Evolutionary conservation across 129 eudicot species (phyloP).

Genomic region (Apium graveolens): DNA sequence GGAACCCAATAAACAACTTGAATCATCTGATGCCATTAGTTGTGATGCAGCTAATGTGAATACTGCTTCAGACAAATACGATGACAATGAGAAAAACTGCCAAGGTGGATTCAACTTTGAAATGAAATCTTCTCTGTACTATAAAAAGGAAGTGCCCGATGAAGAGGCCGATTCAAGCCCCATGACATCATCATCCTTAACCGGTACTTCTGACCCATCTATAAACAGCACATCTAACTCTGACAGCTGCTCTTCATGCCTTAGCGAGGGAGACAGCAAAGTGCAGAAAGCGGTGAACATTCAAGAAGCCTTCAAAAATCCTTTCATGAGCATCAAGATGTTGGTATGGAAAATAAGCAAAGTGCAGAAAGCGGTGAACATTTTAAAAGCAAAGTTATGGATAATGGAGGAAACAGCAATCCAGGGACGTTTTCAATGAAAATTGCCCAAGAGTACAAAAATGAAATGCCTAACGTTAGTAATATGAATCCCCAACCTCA

Average conservation of each 20-base stretch:
- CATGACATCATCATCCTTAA: slow-evolving; percentile 21
- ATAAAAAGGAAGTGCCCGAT: not conserved
- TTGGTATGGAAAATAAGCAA: slow-evolving; percentile 14
- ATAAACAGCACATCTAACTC: slow-evolving; percentile 49
- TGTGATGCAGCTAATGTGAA: slow-evolving; percentile 18
- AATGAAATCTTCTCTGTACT: slow-evolving; percentile 11
- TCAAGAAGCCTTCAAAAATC: slow-evolving; percentile 26
- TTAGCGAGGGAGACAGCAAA: slow-evolving; percentile 77
- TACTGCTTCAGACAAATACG: slow-evolving; percentile 22
- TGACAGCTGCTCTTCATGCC: slow-evolving; percentile 72
- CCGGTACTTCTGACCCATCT: slow-evolving; percentile 7
- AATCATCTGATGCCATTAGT: slow-evolving; percentile 23
- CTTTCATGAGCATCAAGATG: slow-evolving; percentile 20
- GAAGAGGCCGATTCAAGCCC: slow-evolving; percentile 20
- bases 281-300: slow-evolving; percentile 50
- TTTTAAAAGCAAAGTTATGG: not conserved
- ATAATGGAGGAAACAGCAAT: slow-evolving; percentile 6
- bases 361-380: slow-evolving; percentile 14
- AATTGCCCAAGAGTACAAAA: slow-evolving; percentile 18
- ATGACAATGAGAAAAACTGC: slow-evolving; percentile 8
- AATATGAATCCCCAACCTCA: slow-evolving; percentile 35
- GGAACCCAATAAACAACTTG: slow-evolving; percentile 26
- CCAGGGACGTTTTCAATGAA: slow-evolving; percentile 18
- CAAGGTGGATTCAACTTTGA: slow-evolving; percentile 2
- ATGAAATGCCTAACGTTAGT: slow-evolving; percentile 17